Conservation (phyloP, 805 yeast genomes). For the Kazachstania bromeliacearum region DNA sequence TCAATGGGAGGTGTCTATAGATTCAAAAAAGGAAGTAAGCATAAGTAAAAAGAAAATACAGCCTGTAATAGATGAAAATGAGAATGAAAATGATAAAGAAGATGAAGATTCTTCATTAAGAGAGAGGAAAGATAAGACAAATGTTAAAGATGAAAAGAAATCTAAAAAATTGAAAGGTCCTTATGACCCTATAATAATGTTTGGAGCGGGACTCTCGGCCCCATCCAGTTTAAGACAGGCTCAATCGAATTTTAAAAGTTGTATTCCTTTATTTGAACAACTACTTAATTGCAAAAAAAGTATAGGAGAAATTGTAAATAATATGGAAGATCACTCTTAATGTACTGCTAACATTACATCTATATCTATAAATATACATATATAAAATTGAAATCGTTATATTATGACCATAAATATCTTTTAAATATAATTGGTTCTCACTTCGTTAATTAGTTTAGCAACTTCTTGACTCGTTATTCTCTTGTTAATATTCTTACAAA, state of each 20-base stretch:
- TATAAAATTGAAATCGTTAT: background rate
- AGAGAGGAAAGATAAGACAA: slow-evolving; percentile 4
- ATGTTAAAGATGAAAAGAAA: slow-evolving; percentile 2
- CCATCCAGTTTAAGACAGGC: slow-evolving; percentile 22
- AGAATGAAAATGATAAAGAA: slow-evolving; percentile 7
- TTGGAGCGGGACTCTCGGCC: slow-evolving; percentile 22
- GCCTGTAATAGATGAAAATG: slow-evolving; percentile 5
- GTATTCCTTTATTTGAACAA: slow-evolving; percentile 14
- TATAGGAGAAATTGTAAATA: background rate
- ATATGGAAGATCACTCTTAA: no score
- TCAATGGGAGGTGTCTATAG: slow-evolving; percentile 8
- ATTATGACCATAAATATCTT: slow-evolving; percentile 1
- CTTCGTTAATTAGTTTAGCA: slow-evolving; percentile 16
- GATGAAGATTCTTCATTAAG: slow-evolving; percentile 4
- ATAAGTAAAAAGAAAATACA: slow-evolving; percentile 1
- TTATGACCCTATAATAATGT: slow-evolving; percentile 26
- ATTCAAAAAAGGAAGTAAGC: background rate
- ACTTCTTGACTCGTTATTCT: slow-evolving; percentile 30
- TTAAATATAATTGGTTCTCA: slow-evolving; percentile 24
- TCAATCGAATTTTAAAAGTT: slow-evolving; percentile 21
- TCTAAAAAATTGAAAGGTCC: slow-evolving; percentile 3
- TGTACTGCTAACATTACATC: background rate
- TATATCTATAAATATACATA: slow-evolving; percentile 1
- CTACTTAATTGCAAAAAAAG: slow-evolving; percentile 14
- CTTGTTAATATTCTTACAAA: slow-evolving; percentile 25